A percentile compares a stretch with the other conserved stretches of the same genome.
phyloP scores from a whole-genome alignment of 2,329 filamentous ascomycete genomes.

The Xylaria sp. region DNA sequence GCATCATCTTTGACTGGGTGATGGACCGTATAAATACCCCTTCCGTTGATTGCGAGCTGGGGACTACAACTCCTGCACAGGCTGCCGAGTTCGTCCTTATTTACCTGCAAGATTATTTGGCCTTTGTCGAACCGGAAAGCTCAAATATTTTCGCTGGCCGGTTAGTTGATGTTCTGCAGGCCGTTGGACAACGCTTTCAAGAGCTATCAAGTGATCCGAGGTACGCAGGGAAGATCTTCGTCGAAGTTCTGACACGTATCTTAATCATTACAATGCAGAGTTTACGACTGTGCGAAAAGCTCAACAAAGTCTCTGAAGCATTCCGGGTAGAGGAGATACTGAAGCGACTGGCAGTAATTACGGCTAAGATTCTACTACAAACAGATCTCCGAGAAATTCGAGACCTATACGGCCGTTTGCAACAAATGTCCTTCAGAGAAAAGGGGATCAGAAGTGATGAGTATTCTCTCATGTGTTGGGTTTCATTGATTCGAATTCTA shows the following conservation, averaged over 20 bases:
- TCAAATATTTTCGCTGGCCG: constrained; percentile 57
- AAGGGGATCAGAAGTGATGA: constrained; percentile 62
- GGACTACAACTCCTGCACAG: constrained; percentile 43
- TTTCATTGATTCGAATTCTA: constrained; percentile 65
- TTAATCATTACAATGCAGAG: constrained; percentile 53
- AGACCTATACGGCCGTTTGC: constrained; percentile 60
- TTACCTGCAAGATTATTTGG: constrained; percentile 59
- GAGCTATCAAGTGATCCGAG: constrained; percentile 31
- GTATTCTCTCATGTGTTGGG: constrained; percentile 65
- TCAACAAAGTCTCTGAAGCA: constrained; percentile 49
- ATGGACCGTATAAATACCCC: constrained; percentile 55
- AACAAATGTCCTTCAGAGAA: constrained; percentile 57
- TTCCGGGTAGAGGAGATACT: constrained; percentile 62
- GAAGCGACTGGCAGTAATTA: constrained; percentile 53
- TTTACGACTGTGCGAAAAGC: constrained; percentile 57
- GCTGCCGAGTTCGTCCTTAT: constrained; percentile 58
- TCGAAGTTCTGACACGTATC: constrained; percentile 53
- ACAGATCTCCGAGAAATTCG: constrained; percentile 57
- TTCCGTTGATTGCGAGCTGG: constrained; percentile 30
- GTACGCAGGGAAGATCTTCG: constrained; percentile 46
- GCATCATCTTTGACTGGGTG: constrained; percentile 69
- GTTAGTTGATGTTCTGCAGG: constrained; percentile 55
- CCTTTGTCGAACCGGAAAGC: constrained; percentile 50
- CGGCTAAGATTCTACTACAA: constrained; percentile 54
- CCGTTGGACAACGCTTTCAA: constrained; percentile 54